Evolutionary conservation across 148 eudicot species (phyloP), one percentile per base, ranked within the genome.

Genomic region (Polygonum maritimum): DNA sequence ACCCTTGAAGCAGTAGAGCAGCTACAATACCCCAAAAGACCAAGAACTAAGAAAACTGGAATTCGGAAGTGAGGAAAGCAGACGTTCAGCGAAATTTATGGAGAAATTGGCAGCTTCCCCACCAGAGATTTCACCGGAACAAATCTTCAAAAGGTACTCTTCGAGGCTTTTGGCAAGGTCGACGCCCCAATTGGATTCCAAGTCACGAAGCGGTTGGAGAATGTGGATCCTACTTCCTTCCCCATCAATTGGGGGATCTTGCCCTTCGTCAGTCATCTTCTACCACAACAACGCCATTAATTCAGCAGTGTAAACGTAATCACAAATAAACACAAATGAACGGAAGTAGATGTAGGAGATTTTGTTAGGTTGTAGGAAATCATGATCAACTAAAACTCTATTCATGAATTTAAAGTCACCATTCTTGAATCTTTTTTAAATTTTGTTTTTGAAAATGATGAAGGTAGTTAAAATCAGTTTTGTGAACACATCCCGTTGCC

Each of bases 51-150:
- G 71, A 38, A 19, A 18, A 18, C 19, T 1, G 1, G 31, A 67
- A 16, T 15, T 67, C 5, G 5, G 31, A 74, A 72, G 54, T 45
- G 40, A 39, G 12, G 19, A 65, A 60, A 19, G 18, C 38, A 15
- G 74, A 91, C 98, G 93, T 89, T 94, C 95, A 7, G 98, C 94
- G 39, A 91, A 91, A 85, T 94, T 94, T 1, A 91, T 85, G 48
- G 91, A 80, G 16, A 88, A 80, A 71, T 80, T 82, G 5, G 79
- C 63, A 75, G 87, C 82, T 47, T 88, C 84, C 6, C 77, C 78
- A 0, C 83, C 87, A 31, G 84, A 65, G 6, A 88, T 81, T 71
- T 91, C 90, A 77, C 98, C 98, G n/a, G 97, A 85, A 62, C 97
- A 94, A 72, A 94, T 92, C 82, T 92, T 90, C 16, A 92, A 60